Base-by-base conservation (phyloP, 2,329 filamentous ascomycete genomes). In the Curvularia verruculosa region DNA sequence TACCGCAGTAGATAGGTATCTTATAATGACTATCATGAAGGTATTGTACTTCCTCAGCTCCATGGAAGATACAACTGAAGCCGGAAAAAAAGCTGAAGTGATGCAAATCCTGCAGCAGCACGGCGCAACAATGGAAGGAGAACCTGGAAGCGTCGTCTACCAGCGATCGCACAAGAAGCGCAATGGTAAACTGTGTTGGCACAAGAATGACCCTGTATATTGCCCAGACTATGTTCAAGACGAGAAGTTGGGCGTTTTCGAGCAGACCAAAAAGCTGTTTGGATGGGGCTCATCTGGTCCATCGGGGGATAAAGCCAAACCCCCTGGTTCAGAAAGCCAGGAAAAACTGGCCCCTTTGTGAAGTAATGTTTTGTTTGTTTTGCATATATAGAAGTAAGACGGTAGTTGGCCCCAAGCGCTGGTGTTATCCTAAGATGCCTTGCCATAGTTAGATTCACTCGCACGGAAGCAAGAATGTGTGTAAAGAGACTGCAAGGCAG, bases 61-160 rank as follows among this genome's bases (percentile, higher is more conserved):
- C 26, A 45, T 45, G 9, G 24, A 45, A 29, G 41, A 45, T 45
- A 45, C 41, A 6, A 28, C n/a, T 29, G n/a, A 28, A 12, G 24
- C 41, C 13, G 41, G 41, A 3, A 45, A 45, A 26, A 45, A 45
- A 19, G 24, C 8, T 19, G 41, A 45, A 19, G 41, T 45, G 41
- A 45, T 45, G 9, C 24, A 19, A 19, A 45, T 45, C 10, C 41
- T 45, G 9, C n/a, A 28, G 28, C 41, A 45, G n/a, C 41, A 45
- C 41, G 41, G 41, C n/a, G 41, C 41, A 28, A 45, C 41, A 45
- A 45, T 45, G 41, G 41, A 45, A 29, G 41, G 41, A 45, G 41
- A 45, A 10, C 41, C 41, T 29, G 41, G 41, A 18, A 45, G 41
- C 21, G 13, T 28, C 26, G n/a, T 29, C 7, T 24, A 45, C 29